Percentiles rank a stretch among this genome's conserved stretches.
Conservation (phyloP, 2,329 filamentous ascomycete species). For the Fusarium brevicatenulatum region DNA sequence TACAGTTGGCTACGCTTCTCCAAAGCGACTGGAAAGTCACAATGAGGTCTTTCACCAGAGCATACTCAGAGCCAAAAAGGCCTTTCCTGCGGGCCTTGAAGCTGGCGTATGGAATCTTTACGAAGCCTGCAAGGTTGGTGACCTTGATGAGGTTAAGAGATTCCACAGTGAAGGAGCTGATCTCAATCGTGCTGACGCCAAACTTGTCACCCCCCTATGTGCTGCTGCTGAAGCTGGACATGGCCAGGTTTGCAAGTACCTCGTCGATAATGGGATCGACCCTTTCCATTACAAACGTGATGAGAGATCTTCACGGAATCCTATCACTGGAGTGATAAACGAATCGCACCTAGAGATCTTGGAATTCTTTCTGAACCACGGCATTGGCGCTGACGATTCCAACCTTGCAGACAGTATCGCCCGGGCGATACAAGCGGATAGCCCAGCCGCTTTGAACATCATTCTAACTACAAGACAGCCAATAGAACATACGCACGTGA, state of each 20-base stretch:
- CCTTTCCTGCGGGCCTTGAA: too few relatives aligned
- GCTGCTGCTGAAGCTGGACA: background rate
- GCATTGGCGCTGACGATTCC: too few relatives aligned
- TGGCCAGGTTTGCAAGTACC: background rate
- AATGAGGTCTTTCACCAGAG: fast-evolving
- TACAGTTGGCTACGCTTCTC: fast-evolving
- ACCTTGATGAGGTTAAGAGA: background rate
- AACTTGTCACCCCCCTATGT: background rate
- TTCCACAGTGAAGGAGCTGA: background rate
- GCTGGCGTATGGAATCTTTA: fast-evolving
- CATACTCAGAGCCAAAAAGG: too few relatives aligned
- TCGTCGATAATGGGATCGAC: fast-evolving
- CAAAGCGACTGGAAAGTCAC: background rate
- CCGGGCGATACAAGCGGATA: fast-evolving
- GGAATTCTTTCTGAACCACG: background rate
- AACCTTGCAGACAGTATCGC: background rate
- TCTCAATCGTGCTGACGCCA: too few relatives aligned
- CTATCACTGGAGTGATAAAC: too few relatives aligned
- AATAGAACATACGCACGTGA: too few relatives aligned
- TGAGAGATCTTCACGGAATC: too few relatives aligned
- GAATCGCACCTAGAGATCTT: background rate
- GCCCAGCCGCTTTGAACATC: background rate
- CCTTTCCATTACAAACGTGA: background rate
- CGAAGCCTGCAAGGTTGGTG: background rate
- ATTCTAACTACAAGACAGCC: fast-evolving